phyloP scores from a whole-genome alignment of 169 alveolate genomes.

The Plasmodium vivax region DNA sequence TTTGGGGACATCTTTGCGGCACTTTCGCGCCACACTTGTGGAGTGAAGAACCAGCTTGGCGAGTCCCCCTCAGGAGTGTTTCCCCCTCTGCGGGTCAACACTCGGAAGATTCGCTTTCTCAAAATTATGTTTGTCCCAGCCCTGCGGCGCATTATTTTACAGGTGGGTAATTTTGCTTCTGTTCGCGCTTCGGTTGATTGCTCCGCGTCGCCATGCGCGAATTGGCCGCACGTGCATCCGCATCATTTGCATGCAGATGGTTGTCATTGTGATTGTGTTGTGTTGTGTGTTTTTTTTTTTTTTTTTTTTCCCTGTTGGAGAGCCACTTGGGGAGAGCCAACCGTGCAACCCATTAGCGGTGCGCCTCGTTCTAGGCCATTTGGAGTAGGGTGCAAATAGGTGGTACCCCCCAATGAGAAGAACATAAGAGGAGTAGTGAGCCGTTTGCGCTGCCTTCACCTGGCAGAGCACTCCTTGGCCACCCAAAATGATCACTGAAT shows the following conservation, averaged over 20 bases:
- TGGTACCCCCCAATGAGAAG: background rate
- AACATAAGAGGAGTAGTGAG: background rate
- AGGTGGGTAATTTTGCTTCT: background rate
- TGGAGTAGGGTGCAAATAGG: background rate
- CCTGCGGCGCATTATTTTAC: background rate
- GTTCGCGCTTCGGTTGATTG: background rate
- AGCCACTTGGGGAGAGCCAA: background rate
- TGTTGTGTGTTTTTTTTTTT: too few relatives aligned
- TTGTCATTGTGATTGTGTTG: too few relatives aligned
- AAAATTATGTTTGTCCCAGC: background rate
- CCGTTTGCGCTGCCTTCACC: background rate
- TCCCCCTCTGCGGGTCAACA: background rate
- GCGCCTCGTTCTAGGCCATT: background rate
- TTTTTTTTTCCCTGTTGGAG: background rate
- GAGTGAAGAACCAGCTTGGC: background rate
- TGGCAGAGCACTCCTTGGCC: background rate
- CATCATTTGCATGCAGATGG: background rate
- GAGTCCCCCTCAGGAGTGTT: background rate
- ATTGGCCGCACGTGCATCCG: background rate
- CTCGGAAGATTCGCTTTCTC: background rate
- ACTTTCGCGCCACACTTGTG: background rate
- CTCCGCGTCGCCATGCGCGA: background rate
- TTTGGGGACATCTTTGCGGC: background rate
- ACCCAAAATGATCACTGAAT: background rate
- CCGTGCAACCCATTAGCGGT: background rate